phyloP scores from a whole-genome alignment of 441 rosid genomes.

The Corymbia citriodora region DNA sequence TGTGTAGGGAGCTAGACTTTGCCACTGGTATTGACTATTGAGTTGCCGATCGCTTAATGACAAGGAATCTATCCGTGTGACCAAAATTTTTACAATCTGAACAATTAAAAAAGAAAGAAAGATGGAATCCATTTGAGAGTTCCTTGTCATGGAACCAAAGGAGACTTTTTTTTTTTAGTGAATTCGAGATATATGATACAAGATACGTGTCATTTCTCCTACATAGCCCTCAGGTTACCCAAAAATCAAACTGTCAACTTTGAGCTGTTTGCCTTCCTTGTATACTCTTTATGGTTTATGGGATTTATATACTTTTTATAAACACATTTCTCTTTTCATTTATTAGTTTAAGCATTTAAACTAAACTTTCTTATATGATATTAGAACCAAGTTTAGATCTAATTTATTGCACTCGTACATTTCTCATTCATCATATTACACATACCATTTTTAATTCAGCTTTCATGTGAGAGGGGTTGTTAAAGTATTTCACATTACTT shows the following conservation, averaged over 20 bases:
- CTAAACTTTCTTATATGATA: neutral
- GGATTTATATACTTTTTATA: too few relatives aligned
- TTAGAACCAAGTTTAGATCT: neutral
- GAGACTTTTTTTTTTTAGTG: neutral
- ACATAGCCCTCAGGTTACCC: neutral
- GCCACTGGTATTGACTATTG: neutral
- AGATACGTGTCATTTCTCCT: neutral
- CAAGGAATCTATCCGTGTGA: neutral
- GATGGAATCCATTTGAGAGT: neutral
- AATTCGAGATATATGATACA: neutral
- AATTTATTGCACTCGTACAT: neutral
- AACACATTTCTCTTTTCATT: neutral
- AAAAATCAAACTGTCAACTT: neutral
- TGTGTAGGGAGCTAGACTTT: neutral
- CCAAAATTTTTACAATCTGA: neutral
- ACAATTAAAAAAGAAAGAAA: neutral
- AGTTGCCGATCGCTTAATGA: neutral
- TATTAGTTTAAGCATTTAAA: neutral
- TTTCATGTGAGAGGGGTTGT: neutral
- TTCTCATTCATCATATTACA: neutral
- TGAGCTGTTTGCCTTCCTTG: neutral
- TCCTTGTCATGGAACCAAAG: neutral
- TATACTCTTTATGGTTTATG: neutral
- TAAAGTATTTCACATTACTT: neutral
- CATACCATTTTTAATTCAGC: neutral